A percentile compares a stretch with the other conserved stretches of the same genome.
Conservation (phyloP, 441 rosid species). For the Cnidoscolus chayamansa region DNA sequence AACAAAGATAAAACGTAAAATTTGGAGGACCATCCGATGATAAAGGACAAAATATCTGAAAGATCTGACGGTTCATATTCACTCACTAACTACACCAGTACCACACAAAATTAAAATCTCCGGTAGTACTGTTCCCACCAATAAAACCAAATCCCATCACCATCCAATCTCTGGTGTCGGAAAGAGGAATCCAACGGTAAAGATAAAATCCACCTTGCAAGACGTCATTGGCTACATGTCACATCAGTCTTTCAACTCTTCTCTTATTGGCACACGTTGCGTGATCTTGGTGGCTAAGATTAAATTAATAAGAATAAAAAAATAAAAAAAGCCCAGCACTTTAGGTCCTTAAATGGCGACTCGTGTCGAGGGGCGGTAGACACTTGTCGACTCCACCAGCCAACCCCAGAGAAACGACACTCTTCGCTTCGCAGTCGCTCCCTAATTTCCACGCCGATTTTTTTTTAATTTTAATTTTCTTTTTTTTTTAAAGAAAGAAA, state of each 20-base stretch:
- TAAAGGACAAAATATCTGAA: no score
- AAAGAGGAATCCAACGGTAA: conserved; percentile 33
- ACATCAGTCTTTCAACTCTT: conserved; percentile 26
- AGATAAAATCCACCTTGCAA: conserved; percentile 31
- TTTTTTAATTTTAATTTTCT: not conserved
- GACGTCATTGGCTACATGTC: conserved; percentile 27
- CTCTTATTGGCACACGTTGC: conserved; percentile 54
- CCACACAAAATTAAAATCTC: not conserved
- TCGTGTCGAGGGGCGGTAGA: conserved; percentile 48
- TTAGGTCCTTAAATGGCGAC: conserved; percentile 52
- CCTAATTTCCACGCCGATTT: conserved; percentile 22
- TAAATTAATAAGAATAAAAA: conserved; percentile 15
- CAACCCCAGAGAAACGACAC: conserved; percentile 30
- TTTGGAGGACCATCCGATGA: no score
- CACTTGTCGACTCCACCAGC: conserved; percentile 61
- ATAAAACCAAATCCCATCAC: conserved; percentile 11
- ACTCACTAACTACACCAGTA: not conserved
- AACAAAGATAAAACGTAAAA: no score
- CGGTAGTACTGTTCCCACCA: not conserved
- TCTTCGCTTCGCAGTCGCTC: conserved; percentile 13
- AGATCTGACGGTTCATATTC: not conserved
- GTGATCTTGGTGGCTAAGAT: conserved; percentile 28
- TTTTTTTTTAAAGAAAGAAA: conserved; percentile 9
- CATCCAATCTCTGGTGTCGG: conserved; percentile 26
- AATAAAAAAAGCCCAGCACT: conserved; percentile 25